Percentiles rank a stretch among this genome's conserved stretches.
Conservation (phyloP, 2,329 filamentous ascomycete species). For the Paraphaeosphaeria sporulosa region DNA sequence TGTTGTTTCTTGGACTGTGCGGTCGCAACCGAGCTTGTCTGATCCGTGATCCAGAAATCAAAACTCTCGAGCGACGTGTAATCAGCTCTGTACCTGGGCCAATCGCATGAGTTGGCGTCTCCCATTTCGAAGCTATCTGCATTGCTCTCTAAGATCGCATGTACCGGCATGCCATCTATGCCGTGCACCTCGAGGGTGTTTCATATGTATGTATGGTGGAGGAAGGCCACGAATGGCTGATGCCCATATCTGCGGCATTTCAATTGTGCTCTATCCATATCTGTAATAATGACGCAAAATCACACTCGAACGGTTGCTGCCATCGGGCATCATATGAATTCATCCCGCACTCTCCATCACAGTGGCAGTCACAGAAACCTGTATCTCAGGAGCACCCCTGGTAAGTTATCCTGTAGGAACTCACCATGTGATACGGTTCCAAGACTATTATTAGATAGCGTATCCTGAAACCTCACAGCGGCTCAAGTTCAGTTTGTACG, state of each 20-base stretch:
- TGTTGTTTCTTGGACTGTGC: not conserved
- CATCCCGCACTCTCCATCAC: no score
- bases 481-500: not conserved
- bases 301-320: not conserved
- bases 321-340: no score
- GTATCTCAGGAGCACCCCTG: no score
- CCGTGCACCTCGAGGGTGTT: constrained; percentile 10
- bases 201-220: not conserved
- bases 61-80: not conserved
- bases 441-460: no score
- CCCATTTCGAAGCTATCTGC: not conserved
- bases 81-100: no score
- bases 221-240: not conserved
- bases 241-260: not conserved
- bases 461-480: no score
- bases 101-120: no score
- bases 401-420: no score
- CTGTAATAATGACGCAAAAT: not conserved
- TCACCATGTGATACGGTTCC: no score
- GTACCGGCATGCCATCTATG: constrained; percentile 1
- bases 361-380: no score
- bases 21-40: not conserved
- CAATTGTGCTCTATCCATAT: constrained; percentile 8
- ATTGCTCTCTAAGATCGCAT: not conserved
- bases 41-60: not conserved